Evolutionary conservation across 495 filamentous ascomycete species (phyloP).

Genomic region (Penicillium egyptiacum): DNA sequence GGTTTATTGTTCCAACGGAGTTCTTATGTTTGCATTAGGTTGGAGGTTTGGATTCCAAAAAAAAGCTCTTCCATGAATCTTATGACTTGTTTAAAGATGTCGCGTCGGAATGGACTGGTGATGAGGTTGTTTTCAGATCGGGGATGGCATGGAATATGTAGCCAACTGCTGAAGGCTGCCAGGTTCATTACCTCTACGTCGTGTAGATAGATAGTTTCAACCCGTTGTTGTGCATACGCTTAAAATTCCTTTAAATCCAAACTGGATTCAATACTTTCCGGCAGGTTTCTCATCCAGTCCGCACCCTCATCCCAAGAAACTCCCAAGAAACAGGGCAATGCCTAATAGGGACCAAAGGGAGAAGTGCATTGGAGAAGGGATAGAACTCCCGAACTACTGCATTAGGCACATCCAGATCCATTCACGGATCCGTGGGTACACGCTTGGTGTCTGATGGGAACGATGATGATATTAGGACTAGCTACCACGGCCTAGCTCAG

Average conservation of each 20-base stretch:
- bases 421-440: too few relatives aligned
- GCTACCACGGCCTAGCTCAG: too few relatives aligned
- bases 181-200: not conserved
- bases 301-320: too few relatives aligned
- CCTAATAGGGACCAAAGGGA: too few relatives aligned
- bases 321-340: too few relatives aligned
- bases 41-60: slow-evolving; percentile 7
- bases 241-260: too few relatives aligned
- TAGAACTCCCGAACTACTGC: too few relatives aligned
- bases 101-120: not conserved
- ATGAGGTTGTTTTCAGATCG: not conserved
- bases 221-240: not conserved
- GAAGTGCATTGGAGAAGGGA: too few relatives aligned
- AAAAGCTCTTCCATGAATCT: slow-evolving; percentile 11
- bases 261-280: not conserved
- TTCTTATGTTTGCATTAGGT: slow-evolving; percentile 9
- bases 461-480: too few relatives aligned
- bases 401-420: too few relatives aligned
- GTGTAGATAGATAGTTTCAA: not conserved
- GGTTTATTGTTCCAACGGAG: slow-evolving; percentile 5
- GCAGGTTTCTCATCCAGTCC: too few relatives aligned
- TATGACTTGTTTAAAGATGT: slow-evolving; percentile 4
- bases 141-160: not conserved
- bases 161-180: not conserved
- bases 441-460: too few relatives aligned